Evolutionary conservation across 768 basidiomycete genomes (phyloP), one percentile per base, ranked within the genome.

Genomic region (Mycena maculata): DNA sequence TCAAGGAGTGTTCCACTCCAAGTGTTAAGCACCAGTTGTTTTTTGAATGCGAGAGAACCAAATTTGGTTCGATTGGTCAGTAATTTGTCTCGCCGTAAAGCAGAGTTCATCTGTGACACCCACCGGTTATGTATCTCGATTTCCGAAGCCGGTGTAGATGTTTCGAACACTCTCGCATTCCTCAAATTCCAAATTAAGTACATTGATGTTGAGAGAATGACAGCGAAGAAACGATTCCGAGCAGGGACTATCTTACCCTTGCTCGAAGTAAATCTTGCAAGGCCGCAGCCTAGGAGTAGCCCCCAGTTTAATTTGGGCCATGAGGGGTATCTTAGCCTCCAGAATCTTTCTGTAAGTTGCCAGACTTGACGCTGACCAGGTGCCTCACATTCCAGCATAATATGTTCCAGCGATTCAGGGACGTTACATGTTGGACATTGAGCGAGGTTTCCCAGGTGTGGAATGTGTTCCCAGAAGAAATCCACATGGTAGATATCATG

Each of bases 381-480:
- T 22, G 62, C 62, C 6, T 55, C 27, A 30, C 62, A 64, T 47
- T 64, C 53, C 3, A 56, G 30, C 30, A 56, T 10, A 20, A 64
- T 64, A 27, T 64, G 62, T 56, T 64, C 52, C 1, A 64, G 50
- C 1, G 62, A 44, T 22, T 64, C 62, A 8, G 54, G 38, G 23
- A 64, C 42, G 16, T 22, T 9, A n/a, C 57, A 58, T 11, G n/a
- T 27, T 44, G 57, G 25, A 23, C 57, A 58, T 30, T 45, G n/a
- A 9, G 38, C 54, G 18, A 55, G 30, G n/a, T 36, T 55, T 30
- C 39, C 54, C 27, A 38, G 28, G 38, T 38, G 31, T 4, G 36
- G 36, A 10, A 41, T 52, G 38, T 55, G 54, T 4, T 55, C 36
- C 54, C 54, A 55, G 38, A 55, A 55, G 22, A 15, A 38, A 20